Percentiles rank a stretch among this genome's conserved stretches.
Evolutionary conservation across 2,329 filamentous ascomycete genomes (phyloP).

Genomic region (Tolypocladium guangdongense): DNA sequence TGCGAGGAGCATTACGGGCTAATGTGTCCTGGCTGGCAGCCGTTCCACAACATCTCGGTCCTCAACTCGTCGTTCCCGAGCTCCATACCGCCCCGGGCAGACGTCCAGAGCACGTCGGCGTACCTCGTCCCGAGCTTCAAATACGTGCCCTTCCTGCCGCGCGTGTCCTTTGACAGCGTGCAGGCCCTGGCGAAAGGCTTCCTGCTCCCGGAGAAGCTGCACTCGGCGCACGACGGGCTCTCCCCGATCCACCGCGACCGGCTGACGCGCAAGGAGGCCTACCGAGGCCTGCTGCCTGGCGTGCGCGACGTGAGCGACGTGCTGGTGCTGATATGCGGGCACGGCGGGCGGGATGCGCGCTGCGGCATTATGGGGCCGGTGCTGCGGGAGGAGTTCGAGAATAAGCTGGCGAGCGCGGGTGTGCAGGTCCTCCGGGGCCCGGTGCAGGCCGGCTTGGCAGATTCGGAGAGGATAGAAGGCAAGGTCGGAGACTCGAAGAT

Average conservation of each 20-base stretch:
- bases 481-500: conserved; percentile 4
- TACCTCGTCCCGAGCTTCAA: conserved; percentile 78
- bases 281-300: conserved; percentile 37
- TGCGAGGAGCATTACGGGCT: too few species aligned
- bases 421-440: conserved; percentile 36
- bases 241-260: conserved; percentile 46
- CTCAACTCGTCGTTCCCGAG: conserved; percentile 67
- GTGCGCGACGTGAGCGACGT: conserved; percentile 56
- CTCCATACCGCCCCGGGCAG: conserved; percentile 29
- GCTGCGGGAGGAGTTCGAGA: conserved; percentile 59
- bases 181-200: conserved; percentile 53
- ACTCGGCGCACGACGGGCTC: conserved; percentile 48
- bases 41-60: conserved; percentile 70
- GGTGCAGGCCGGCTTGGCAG: conserved; percentile 20
- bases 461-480: conserved; percentile 10
- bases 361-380: conserved; percentile 75
- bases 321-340: conserved; percentile 78
- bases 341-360: conserved; percentile 68
- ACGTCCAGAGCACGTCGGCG: conserved; percentile 48
- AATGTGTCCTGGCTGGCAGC: conserved; percentile 35
- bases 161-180: conserved; percentile 44
- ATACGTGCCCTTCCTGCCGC: conserved; percentile 62
- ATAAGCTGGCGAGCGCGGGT: conserved; percentile 38
- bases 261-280: conserved; percentile 38
- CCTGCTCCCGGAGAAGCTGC: conserved; percentile 51